Conservation (phyloP, 192 early-diverging fungal species). For the Backusella psychrophila region DNA sequence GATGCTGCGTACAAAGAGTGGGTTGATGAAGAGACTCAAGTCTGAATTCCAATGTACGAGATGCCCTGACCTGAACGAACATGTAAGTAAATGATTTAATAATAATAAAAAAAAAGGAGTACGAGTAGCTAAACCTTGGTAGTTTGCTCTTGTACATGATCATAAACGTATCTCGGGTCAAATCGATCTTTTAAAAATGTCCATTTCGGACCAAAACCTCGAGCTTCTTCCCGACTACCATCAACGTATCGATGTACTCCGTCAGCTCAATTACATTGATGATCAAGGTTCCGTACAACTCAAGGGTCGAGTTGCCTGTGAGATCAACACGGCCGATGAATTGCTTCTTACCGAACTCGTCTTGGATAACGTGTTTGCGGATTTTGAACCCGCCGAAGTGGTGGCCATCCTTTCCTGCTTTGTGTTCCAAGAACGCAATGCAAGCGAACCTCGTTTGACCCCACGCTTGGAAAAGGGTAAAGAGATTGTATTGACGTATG, state of each 20-base stretch:
- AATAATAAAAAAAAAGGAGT: no score
- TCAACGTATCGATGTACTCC: conserved; percentile 82
- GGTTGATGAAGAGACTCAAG: conserved; percentile 45
- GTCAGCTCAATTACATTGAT: conserved; percentile 78
- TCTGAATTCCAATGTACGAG: conserved; percentile 62
- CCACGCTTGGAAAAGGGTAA: conserved; percentile 62
- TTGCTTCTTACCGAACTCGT: conserved; percentile 93
- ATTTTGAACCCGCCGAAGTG: conserved; percentile 90
- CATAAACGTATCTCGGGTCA: conserved; percentile 64
- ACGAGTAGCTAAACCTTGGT: no score
- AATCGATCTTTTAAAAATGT: conserved; percentile 71
- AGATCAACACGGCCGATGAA: conserved; percentile 96
- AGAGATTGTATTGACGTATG: conserved; percentile 68
- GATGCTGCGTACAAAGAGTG: conserved; percentile 56
- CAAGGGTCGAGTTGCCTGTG: conserved; percentile 95
- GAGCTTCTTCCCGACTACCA: conserved; percentile 93
- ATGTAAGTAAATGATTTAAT: conserved; percentile 52
- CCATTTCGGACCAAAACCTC: conserved; percentile 90
- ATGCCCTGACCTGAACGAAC: conserved; percentile 75
- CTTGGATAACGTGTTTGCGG: conserved; percentile 87
- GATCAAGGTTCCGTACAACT: conserved; percentile 84
- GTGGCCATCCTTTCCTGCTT: conserved; percentile 92
- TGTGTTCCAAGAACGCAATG: conserved; percentile 91
- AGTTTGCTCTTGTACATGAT: conserved; percentile 52
- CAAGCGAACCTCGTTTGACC: conserved; percentile 61